Conservation (phyloP, 164 flowering plant genomes). For the Saururus chinensis region DNA sequence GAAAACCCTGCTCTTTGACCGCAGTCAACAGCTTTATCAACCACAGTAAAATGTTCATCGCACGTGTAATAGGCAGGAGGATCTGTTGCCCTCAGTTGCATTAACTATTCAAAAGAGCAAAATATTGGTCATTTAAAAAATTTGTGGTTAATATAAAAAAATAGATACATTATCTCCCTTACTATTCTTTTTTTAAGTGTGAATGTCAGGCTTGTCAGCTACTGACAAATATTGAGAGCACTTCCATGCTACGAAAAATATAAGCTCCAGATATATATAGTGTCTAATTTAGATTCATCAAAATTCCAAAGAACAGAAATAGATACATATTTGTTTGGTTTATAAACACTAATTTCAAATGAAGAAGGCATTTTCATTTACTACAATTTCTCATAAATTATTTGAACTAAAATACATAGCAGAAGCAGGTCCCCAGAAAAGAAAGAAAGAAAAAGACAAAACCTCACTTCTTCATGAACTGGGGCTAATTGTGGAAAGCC, state of each 20-base stretch:
- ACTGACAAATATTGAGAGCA: not conserved
- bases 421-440: not conserved
- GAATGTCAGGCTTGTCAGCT: not conserved
- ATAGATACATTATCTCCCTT: not conserved
- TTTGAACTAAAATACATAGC: no score
- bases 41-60: constrained; percentile 34
- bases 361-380: no score
- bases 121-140: not conserved
- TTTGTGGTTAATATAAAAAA: no score
- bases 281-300: not conserved
- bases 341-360: no score
- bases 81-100: constrained; percentile 30
- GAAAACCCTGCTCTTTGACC: constrained; percentile 12
- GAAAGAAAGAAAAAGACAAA: not conserved
- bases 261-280: not conserved
- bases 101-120: not conserved
- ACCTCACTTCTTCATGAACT: constrained; percentile 64
- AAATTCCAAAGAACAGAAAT: no score
- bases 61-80: constrained; percentile 45
- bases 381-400: no score
- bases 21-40: constrained; percentile 25
- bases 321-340: no score
- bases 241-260: not conserved
- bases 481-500: constrained; percentile 33
- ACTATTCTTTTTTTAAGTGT: not conserved